Evolutionary conservation across 441 rosid species (phyloP).

Genomic region (Syzygium malaccense): DNA sequence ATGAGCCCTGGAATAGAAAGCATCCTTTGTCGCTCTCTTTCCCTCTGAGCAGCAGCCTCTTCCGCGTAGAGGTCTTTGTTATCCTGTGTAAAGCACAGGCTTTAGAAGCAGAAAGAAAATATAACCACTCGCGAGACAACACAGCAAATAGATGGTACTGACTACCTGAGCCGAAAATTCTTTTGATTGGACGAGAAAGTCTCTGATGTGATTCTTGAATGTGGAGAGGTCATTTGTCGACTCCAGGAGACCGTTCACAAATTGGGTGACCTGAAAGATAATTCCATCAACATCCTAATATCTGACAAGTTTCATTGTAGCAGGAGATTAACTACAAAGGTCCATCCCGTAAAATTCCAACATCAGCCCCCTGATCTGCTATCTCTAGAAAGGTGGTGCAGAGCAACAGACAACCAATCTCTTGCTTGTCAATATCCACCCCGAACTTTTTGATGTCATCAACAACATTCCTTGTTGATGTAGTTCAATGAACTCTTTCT

Average conservation of each 20-base stretch:
- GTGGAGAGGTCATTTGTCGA: constrained; percentile 73
- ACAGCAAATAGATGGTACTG: background rate
- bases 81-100: constrained; percentile 42
- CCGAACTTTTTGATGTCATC: background rate
- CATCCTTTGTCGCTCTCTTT: constrained; percentile 91
- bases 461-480: background rate
- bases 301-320: background rate
- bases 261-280: constrained; percentile 67
- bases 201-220: constrained; percentile 87
- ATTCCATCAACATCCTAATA: constrained; percentile 9
- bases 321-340: background rate
- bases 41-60: constrained; percentile 93
- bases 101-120: background rate
- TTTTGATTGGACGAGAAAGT: constrained; percentile 91
- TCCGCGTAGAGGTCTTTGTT: constrained; percentile 97
- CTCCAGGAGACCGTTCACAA: constrained; percentile 82
- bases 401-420: background rate
- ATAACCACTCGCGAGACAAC: background rate
- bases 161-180: constrained; percentile 86
- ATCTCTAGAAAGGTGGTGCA: background rate
- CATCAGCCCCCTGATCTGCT: background rate
- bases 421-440: background rate
- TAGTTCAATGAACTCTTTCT: background rate
- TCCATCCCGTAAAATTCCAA: background rate
- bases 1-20: constrained; percentile 95